These are phyloP conservation scores for Eucalyptus lansdowneana DNA, from an alignment of 345 rosid species.

Conservation along the genomic window DNA sequence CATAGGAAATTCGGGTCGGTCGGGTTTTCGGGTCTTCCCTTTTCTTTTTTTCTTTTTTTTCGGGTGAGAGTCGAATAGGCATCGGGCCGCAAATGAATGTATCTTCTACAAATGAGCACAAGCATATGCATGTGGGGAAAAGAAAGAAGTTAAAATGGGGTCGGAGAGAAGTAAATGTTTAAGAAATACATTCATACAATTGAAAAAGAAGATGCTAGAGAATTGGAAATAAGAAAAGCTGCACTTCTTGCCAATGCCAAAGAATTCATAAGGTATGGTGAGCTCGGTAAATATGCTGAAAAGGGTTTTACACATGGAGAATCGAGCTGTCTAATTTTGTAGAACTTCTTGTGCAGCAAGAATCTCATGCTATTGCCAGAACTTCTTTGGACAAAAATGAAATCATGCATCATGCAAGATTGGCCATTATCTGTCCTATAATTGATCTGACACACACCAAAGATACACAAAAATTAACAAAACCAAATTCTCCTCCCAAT, in stretches of 20 bases:
- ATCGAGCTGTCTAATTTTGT: neutral
- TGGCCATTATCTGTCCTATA: neutral
- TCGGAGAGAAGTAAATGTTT: no score
- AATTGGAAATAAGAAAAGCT: slow-evolving; percentile 44
- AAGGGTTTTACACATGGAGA: neutral
- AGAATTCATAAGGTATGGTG: slow-evolving; percentile 44
- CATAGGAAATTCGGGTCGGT: no score
- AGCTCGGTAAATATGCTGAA: neutral
- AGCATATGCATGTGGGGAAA: no score
- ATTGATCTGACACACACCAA: neutral
- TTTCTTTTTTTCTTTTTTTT: no score
- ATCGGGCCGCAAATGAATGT: no score
- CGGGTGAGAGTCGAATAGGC: no score
- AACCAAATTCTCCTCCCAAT: no score
- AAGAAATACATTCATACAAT: no score
- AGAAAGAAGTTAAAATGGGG: no score
- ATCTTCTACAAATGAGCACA: no score
- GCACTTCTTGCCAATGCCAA: slow-evolving; percentile 49
- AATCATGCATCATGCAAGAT: neutral
- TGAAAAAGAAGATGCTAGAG: slow-evolving; percentile 16
- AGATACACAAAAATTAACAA: no score
- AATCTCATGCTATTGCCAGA: neutral
- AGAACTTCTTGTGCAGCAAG: neutral
- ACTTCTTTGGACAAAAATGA: neutral
- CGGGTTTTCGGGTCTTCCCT: no score